Percentiles rank a stretch among this genome's conserved stretches.
Evolutionary conservation across 2,329 filamentous ascomycete genomes (phyloP).

Genomic region (Emergomyces orientalis): DNA sequence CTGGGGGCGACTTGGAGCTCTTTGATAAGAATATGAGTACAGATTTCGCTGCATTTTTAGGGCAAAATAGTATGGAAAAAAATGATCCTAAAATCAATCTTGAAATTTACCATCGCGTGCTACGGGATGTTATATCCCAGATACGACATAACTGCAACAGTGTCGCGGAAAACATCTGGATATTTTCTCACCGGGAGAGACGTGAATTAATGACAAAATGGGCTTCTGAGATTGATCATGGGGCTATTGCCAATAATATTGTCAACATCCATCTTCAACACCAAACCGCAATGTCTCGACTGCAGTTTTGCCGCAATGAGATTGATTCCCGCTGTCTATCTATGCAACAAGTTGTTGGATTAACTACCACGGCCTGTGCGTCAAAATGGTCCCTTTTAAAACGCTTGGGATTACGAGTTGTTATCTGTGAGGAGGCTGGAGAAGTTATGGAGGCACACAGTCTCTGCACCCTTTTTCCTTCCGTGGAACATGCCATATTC

Average conservation of each 20-base stretch:
- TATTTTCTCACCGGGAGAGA: conserved; percentile 13
- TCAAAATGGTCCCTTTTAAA: conserved; percentile 34
- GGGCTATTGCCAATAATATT: conserved; percentile 14
- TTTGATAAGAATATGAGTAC: neutral
- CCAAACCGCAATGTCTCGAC: conserved; percentile 11
- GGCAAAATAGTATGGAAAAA: neutral
- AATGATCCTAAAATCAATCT: neutral
- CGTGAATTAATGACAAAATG: conserved; percentile 14
- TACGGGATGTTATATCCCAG: conserved; percentile 1
- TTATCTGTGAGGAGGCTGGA: conserved; percentile 60
- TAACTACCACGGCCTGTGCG: conserved; percentile 26
- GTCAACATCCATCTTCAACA: conserved; percentile 19
- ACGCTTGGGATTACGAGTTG: conserved; percentile 25
- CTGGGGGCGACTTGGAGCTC: conserved; percentile 4
- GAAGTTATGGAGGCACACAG: conserved; percentile 57
- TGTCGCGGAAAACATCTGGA: conserved; percentile 14
- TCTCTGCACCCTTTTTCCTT: conserved; percentile 31
- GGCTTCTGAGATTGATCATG: conserved; percentile 14
- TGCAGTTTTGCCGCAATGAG: conserved; percentile 6
- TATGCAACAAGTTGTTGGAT: conserved; percentile 21
- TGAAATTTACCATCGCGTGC: neutral
- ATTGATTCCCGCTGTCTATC: conserved; percentile 19
- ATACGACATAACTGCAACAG: neutral
- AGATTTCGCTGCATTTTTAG: conserved; percentile 6
- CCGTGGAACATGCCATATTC: conserved; percentile 33